Conservation (phyloP, 306 rosid species). For the Spatholobus suberectus region DNA sequence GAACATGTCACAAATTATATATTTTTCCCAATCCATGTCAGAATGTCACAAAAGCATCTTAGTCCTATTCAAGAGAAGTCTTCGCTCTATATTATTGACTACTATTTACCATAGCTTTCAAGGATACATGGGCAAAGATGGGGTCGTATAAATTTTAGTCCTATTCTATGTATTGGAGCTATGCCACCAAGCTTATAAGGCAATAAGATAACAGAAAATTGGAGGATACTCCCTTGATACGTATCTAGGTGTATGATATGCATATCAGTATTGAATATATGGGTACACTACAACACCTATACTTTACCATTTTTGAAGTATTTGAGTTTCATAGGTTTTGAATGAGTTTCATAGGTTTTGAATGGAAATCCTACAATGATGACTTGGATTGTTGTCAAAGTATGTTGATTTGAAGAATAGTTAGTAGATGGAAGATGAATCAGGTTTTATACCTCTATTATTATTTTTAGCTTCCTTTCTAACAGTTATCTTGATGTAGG, state of each 20-base stretch:
- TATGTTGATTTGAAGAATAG: slow-evolving; percentile 26
- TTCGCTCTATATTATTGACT: neutral
- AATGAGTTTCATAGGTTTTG: neutral
- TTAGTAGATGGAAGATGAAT: neutral
- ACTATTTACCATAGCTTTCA: neutral
- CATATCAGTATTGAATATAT: neutral
- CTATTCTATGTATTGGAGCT: neutral
- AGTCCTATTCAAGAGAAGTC: neutral
- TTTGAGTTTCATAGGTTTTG: neutral
- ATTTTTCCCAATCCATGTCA: too few species aligned
- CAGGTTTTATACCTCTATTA: neutral
- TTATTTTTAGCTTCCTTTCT: slow-evolving; percentile 29
- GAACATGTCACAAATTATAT: too few species aligned
- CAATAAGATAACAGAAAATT: neutral
- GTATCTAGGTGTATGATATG: neutral
- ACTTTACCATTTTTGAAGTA: neutral
- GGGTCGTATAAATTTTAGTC: neutral
- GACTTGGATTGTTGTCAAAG: slow-evolving; percentile 6
- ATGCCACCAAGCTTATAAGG: neutral
- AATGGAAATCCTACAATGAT: slow-evolving; percentile 4
- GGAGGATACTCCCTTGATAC: neutral
- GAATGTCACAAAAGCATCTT: too few species aligned
- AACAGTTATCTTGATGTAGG: slow-evolving; percentile 61
- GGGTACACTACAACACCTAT: neutral
- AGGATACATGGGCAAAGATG: neutral